A percentile compares a stretch with the other conserved stretches of the same genome.
phyloP scores from a whole-genome alignment of 805 yeast genomes.

The Ogataea ganodermae region DNA sequence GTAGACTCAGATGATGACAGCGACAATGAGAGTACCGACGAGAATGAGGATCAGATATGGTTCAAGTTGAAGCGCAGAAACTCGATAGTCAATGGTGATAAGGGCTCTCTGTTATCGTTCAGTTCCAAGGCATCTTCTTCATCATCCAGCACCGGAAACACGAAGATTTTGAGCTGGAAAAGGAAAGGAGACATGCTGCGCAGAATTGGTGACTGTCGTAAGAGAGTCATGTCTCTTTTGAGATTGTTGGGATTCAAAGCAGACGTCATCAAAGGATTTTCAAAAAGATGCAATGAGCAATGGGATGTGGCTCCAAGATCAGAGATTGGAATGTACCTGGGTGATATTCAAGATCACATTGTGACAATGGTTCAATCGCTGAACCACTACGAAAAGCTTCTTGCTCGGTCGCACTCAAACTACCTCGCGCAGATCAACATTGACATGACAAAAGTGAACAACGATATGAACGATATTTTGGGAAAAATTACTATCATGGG shows the following conservation, averaged over 20 bases:
- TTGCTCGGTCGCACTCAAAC: conserved; percentile 94
- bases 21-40: conserved; percentile 41
- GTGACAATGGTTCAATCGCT: conserved; percentile 96
- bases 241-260: conserved; percentile 89
- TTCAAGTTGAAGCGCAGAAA: conserved; percentile 32
- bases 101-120: conserved; percentile 21
- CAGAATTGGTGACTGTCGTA: conserved; percentile 93
- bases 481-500: conserved; percentile 93
- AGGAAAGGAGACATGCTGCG: conserved; percentile 93
- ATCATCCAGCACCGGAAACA: conserved; percentile 39
- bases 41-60: conserved; percentile 41
- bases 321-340: conserved; percentile 91
- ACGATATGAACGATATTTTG: conserved; percentile 94
- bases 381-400: conserved; percentile 90
- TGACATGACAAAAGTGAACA: conserved; percentile 96
- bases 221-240: conserved; percentile 87
- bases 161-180: conserved; percentile 69
- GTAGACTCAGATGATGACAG: conserved; percentile 46
- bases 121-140: conserved; percentile 23
- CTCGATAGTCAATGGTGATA: conserved; percentile 31
- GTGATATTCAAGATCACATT: conserved; percentile 97
- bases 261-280: conserved; percentile 95
- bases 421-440: conserved; percentile 95
- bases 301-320: conserved; percentile 78
- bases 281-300: conserved; percentile 85